These are phyloP conservation scores for Saururus chinensis DNA, from an alignment of 164 flowering plant species.

Conservation along the genomic window DNA sequence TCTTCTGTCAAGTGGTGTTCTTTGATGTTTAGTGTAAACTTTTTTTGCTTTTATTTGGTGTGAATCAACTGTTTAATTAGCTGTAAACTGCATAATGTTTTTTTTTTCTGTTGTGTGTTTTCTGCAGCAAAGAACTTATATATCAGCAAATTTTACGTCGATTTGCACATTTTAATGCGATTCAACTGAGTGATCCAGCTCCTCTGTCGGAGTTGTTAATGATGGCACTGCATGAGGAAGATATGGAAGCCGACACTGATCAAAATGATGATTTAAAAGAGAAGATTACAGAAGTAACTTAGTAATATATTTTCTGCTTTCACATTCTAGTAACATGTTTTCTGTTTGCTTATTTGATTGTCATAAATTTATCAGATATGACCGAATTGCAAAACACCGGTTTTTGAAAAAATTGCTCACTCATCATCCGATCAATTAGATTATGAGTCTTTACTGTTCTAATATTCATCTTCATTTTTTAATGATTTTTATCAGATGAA, in stretches of 20 bases:
- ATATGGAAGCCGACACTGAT: slow-evolving; percentile 38
- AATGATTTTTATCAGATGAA: slow-evolving; percentile 45
- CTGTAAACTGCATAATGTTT: too few relatives aligned
- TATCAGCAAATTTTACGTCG: slow-evolving; percentile 90
- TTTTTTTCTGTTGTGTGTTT: slow-evolving; percentile 1
- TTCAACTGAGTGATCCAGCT: slow-evolving; percentile 86
- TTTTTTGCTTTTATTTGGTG: too few relatives aligned
- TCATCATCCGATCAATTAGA: neutral
- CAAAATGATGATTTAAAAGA: slow-evolving; percentile 60
- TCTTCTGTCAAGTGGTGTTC: too few relatives aligned
- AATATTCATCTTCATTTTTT: slow-evolving; percentile 2
- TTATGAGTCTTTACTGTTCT: neutral
- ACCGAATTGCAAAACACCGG: too few relatives aligned
- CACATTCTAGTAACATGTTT: neutral
- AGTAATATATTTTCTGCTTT: too few relatives aligned
- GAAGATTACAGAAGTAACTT: slow-evolving; percentile 73
- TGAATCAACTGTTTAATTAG: too few relatives aligned
- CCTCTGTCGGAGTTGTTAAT: slow-evolving; percentile 50
- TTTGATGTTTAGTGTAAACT: too few relatives aligned
- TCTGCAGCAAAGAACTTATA: slow-evolving; percentile 94
- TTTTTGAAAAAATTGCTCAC: too few relatives aligned
- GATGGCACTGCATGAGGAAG: slow-evolving; percentile 86
- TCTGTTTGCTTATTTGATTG: neutral
- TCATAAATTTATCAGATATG: too few relatives aligned
- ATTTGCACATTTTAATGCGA: slow-evolving; percentile 91